Evolutionary conservation across 306 rosid species (phyloP).

Genomic region (Sicyos edulis): DNA sequence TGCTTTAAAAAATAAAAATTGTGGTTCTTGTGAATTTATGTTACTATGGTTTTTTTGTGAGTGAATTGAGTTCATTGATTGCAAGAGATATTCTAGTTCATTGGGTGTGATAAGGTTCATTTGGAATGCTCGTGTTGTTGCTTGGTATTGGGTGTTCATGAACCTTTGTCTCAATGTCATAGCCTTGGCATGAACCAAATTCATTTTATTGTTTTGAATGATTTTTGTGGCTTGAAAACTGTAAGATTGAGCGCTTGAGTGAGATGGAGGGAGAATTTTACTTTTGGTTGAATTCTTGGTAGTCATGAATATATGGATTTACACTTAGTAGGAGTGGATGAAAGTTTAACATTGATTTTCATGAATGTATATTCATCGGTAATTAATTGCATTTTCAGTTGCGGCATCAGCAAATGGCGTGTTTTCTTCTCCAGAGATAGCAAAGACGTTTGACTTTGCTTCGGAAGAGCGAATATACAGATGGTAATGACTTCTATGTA

Average conservation of each 20-base stretch:
- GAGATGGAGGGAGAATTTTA: neutral
- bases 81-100: neutral
- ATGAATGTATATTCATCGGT: neutral
- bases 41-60: neutral
- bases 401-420: constrained; percentile 62
- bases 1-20: neutral
- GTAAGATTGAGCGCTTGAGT: neutral
- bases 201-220: neutral
- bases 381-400: constrained; percentile 42
- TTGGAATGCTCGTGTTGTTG: neutral
- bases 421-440: constrained; percentile 64
- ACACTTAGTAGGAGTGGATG: neutral
- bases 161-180: neutral
- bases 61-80: neutral
- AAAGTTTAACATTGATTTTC: neutral
- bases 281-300: neutral
- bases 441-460: constrained; percentile 74
- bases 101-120: neutral
- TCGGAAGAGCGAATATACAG: constrained; percentile 79
- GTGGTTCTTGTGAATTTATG: neutral
- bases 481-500: constrained; percentile 39
- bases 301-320: neutral
- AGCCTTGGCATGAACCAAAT: neutral
- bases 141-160: neutral
- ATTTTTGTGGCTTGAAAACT: neutral